Conservation (phyloP, 2,329 filamentous ascomycete species). For the Penicillium sp. region DNA sequence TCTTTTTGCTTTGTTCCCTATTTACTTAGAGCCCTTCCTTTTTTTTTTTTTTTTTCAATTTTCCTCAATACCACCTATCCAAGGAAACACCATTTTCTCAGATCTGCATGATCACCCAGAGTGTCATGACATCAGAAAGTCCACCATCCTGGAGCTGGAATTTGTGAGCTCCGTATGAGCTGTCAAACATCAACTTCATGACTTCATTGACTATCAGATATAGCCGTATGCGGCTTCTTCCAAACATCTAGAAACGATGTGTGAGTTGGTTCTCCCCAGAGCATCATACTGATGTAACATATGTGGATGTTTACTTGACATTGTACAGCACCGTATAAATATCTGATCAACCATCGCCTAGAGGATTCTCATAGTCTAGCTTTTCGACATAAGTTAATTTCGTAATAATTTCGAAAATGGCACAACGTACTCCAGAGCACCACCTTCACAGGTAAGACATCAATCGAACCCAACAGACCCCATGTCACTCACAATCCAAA, state of each 20-base stretch:
- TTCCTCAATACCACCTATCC: no score
- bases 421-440: constrained; percentile 1
- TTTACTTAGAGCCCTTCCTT: no score
- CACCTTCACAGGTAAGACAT: constrained; percentile 15
- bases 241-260: background rate
- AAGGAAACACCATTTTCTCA: no score
- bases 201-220: background rate
- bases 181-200: background rate
- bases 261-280: background rate
- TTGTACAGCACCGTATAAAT: background rate
- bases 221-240: background rate
- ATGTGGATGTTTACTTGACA: background rate
- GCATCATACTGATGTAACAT: background rate
- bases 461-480: background rate
- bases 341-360: background rate
- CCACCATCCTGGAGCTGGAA: background rate
- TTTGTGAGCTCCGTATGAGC: background rate
- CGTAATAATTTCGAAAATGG: background rate
- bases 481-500: constrained; percentile 15
- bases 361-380: no score
- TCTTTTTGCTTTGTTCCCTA: background rate
- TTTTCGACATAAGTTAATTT: background rate
- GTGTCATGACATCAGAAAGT: background rate
- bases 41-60: no score
- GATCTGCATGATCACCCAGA: no score